These are phyloP conservation scores for Eucalyptus globulus DNA, from an alignment of 345 rosid species.

Conservation along the genomic window DNA sequence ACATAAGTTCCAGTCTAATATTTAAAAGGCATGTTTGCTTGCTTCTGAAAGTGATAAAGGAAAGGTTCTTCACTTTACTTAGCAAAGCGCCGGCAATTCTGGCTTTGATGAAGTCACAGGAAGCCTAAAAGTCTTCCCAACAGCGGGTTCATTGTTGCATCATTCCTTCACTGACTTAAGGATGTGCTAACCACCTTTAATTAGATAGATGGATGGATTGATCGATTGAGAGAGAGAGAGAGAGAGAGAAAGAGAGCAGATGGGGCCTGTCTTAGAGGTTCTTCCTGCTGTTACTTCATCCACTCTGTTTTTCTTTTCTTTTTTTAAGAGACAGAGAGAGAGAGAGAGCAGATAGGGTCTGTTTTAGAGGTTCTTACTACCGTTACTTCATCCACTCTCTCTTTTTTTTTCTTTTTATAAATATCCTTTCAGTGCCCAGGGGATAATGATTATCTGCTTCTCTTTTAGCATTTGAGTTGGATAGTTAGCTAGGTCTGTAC, in stretches of 20 bases:
- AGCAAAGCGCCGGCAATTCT: not conserved
- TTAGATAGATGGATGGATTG: not conserved
- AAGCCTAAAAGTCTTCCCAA: not conserved
- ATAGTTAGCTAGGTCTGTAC: not conserved
- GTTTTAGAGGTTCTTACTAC: not conserved
- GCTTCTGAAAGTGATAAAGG: not conserved
- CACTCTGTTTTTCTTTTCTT: too few species aligned
- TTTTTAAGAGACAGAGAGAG: not conserved
- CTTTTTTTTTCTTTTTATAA: too few species aligned
- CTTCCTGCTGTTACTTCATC: too few species aligned
- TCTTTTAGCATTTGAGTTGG: not conserved
- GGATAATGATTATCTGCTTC: not conserved
- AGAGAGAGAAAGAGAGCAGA: not conserved
- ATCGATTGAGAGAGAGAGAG: not conserved
- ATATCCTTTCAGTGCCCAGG: not conserved
- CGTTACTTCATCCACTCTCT: not conserved
- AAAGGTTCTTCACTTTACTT: not conserved
- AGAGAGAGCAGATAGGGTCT: too few species aligned
- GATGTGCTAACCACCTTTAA: not conserved
- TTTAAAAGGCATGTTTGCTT: not conserved
- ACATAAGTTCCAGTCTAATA: not conserved
- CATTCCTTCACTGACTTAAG: not conserved
- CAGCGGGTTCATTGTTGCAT: not conserved
- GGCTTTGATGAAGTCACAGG: not conserved
- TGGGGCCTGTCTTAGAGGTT: not conserved